phyloP scores from a whole-genome alignment of 176 grass and related monocot genomes.

The Cenchrus americanus region DNA sequence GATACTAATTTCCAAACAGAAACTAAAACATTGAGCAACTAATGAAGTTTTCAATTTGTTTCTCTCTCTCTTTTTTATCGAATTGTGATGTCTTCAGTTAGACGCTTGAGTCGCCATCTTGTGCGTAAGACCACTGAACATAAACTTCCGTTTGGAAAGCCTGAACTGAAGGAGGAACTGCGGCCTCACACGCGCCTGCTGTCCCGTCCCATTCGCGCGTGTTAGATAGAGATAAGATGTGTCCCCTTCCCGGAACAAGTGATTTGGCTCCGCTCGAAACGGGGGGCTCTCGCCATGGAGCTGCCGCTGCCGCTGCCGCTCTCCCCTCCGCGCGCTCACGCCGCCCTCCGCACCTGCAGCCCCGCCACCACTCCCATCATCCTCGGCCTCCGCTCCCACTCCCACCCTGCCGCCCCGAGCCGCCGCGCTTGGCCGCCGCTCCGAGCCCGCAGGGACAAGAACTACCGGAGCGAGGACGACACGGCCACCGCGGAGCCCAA shows the following conservation, averaged over 20 bases:
- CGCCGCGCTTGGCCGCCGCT: slow-evolving; percentile 16
- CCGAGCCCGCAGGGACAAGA: slow-evolving; percentile 42
- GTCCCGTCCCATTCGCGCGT: neutral
- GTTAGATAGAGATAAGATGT: slow-evolving; percentile 61
- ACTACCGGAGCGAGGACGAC: slow-evolving; percentile 3
- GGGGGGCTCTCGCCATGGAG: slow-evolving; percentile 44
- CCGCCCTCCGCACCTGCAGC: slow-evolving; percentile 15
- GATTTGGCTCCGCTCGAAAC: slow-evolving; percentile 6
- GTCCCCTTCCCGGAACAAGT: neutral
- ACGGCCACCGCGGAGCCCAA: slow-evolving; percentile 29
- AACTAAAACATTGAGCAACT: no score
- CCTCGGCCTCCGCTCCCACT: neutral
- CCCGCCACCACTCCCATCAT: neutral
- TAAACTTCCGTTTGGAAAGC: no score
- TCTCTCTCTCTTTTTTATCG: no score
- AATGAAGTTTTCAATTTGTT: no score
- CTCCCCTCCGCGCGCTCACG: slow-evolving; percentile 17
- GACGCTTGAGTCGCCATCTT: no score
- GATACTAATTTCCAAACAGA: no score
- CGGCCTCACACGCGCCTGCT: neutral
- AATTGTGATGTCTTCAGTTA: no score
- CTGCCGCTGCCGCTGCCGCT: slow-evolving; percentile 50
- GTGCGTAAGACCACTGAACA: no score
- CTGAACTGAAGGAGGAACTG: neutral
- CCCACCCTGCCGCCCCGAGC: neutral